phyloP scores from a whole-genome alignment of 441 rosid species.

The Corymbia citriodora region DNA sequence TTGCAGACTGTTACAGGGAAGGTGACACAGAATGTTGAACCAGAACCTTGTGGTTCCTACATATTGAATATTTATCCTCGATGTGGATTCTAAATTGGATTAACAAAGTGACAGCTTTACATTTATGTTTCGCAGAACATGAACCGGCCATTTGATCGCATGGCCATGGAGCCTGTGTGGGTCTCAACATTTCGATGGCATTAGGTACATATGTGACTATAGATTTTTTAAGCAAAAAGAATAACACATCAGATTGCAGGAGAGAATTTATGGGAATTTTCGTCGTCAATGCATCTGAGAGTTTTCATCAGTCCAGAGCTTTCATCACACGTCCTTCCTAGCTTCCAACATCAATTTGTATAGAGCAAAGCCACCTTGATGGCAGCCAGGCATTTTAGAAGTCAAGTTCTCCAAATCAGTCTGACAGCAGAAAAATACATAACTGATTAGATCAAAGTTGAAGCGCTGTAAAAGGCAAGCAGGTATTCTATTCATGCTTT shows the following conservation, averaged over 20 bases:
- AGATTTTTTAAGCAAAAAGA: background rate
- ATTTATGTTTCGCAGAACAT: background rate
- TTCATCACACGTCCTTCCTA: slow-evolving; percentile 19
- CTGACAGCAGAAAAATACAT: slow-evolving; percentile 25
- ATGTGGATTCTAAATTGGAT: background rate
- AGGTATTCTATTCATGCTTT: background rate
- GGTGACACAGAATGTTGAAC: background rate
- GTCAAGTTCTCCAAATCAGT: slow-evolving; percentile 57
- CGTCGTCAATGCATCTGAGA: background rate
- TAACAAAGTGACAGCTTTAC: background rate
- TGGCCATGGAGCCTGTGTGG: background rate
- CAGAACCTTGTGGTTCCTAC: background rate
- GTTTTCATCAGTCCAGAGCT: background rate
- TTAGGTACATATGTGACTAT: background rate
- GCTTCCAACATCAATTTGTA: slow-evolving; percentile 64
- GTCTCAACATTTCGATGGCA: background rate
- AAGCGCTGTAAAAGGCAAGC: background rate
- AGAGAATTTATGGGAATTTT: background rate
- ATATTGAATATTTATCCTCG: background rate
- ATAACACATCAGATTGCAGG: background rate
- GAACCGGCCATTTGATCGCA: background rate
- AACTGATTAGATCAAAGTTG: background rate
- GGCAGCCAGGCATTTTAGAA: slow-evolving; percentile 89
- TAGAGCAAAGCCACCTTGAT: slow-evolving; percentile 84
- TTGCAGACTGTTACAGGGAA: background rate